Percentiles rank a stretch among this genome's conserved stretches.
Conservation (phyloP, 345 rosid species). For the Brassica incana region DNA sequence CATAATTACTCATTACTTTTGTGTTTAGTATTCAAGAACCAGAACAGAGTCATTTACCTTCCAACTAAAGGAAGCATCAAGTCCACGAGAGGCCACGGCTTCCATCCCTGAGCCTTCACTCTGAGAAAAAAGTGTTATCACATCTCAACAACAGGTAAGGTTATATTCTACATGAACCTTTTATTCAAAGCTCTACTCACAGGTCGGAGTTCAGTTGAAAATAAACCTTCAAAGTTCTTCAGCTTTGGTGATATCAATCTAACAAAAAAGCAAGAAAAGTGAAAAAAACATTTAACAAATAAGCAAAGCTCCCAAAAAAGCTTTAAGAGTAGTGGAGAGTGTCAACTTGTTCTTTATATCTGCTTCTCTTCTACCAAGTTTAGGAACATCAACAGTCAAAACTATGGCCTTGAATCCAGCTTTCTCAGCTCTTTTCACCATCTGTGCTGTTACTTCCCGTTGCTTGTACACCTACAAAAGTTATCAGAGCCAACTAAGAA, state of each 20-base stretch:
- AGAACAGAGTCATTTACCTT: slow-evolving; percentile 45
- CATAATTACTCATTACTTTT: too few species aligned
- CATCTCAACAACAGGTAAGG: not conserved
- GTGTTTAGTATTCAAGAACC: too few species aligned
- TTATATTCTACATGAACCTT: not conserved
- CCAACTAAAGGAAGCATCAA: slow-evolving; percentile 76
- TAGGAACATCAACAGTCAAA: slow-evolving; percentile 83
- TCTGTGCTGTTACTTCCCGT: slow-evolving; percentile 55
- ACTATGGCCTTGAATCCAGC: slow-evolving; percentile 83
- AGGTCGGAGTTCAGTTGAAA: slow-evolving; percentile 47
- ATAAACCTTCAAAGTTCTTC: slow-evolving; percentile 74
- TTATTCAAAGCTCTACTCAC: slow-evolving; percentile 49
- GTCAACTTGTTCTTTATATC: slow-evolving; percentile 81
- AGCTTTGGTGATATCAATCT: slow-evolving; percentile 66
- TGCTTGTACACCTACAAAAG: slow-evolving; percentile 55
- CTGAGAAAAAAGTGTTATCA: slow-evolving; percentile 39
- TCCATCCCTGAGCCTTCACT: slow-evolving; percentile 59
- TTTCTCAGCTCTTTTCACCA: slow-evolving; percentile 80
- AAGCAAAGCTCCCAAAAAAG: not conserved
- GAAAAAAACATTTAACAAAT: slow-evolving; percentile 4
- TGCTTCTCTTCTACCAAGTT: slow-evolving; percentile 82
- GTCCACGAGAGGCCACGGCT: slow-evolving; percentile 43
- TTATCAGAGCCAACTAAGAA: slow-evolving; percentile 3
- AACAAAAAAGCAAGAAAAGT: slow-evolving; percentile 25
- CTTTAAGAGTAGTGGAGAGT: not conserved